phyloP scores from a whole-genome alignment of 805 yeast species.

The Suhomyces prunicola region DNA sequence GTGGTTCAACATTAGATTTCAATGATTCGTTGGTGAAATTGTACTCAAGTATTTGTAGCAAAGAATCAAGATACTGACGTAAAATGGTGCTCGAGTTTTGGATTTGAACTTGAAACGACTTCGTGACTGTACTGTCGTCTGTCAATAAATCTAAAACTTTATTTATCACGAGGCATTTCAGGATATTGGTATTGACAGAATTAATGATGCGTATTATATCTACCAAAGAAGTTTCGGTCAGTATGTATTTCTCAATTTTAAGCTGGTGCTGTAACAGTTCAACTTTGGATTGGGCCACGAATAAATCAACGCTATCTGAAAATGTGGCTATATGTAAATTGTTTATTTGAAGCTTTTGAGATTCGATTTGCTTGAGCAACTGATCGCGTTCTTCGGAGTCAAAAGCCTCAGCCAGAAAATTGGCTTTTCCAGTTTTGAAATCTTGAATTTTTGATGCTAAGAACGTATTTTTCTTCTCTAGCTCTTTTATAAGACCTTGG shows the following conservation, averaged over 20 bases:
- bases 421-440: constrained; percentile 10
- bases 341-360: constrained; percentile 14
- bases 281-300: constrained; percentile 11
- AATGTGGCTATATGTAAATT: constrained; percentile 8
- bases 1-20: neutral
- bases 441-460: constrained; percentile 17
- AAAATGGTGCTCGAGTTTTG: neutral
- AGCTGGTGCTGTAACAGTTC: constrained; percentile 5
- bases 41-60: neutral
- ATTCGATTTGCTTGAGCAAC: constrained; percentile 11
- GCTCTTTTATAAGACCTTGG: constrained; percentile 13
- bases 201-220: neutral
- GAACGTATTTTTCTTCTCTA: constrained; percentile 18
- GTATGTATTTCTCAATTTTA: neutral
- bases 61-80: neutral
- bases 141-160: neutral
- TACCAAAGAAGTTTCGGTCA: neutral
- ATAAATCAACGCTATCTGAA: constrained; percentile 9
- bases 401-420: neutral
- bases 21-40: neutral
- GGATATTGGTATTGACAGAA: neutral
- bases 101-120: neutral
- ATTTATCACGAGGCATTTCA: neutral
- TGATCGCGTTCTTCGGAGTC: neutral
- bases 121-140: neutral